Evolutionary conservation across 2,329 filamentous ascomycete species (phyloP).

Genomic region (Trichoderma brevicompactum): DNA sequence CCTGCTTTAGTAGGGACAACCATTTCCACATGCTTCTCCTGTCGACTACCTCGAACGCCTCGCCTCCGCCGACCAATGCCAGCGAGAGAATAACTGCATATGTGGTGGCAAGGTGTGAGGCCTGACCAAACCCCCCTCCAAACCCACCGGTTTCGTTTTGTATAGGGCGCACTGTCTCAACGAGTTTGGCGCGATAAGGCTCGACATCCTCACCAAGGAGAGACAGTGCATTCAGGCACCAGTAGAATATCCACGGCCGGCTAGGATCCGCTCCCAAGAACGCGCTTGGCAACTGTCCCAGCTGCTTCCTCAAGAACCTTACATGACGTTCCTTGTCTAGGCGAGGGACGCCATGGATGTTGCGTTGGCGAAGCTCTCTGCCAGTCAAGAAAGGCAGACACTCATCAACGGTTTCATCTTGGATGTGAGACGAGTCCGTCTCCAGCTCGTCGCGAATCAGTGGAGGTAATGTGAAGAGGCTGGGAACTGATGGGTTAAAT

Average conservation of each 20-base stretch:
- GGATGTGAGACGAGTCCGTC: constrained; percentile 70
- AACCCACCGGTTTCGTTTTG: constrained; percentile 87
- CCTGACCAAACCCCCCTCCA: constrained; percentile 90
- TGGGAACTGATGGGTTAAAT: constrained; percentile 47
- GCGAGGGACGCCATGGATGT: constrained; percentile 72
- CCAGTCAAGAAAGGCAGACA: constrained; percentile 71
- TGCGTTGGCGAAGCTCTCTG: constrained; percentile 59
- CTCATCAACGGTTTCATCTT: constrained; percentile 69
- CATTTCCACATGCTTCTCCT: constrained; percentile 88
- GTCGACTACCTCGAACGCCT: constrained; percentile 76
- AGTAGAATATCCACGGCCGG: constrained; percentile 93
- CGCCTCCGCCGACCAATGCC: constrained; percentile 74
- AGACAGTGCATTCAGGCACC: constrained; percentile 77
- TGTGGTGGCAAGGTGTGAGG: constrained; percentile 83
- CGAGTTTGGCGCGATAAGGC: constrained; percentile 69
- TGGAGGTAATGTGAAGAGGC: constrained; percentile 62
- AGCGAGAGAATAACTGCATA: constrained; percentile 85
- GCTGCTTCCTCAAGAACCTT: constrained; percentile 63
- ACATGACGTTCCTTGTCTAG: constrained; percentile 69
- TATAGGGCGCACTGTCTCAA: constrained; percentile 76
- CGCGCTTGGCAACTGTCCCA: constrained; percentile 66
- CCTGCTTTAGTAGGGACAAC: constrained; percentile 83
- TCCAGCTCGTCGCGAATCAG: constrained; percentile 66
- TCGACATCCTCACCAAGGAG: constrained; percentile 75
- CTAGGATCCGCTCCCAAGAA: constrained; percentile 83